Evolutionary conservation across 2,329 filamentous ascomycete species (phyloP).

Genomic region (Exserohilum rostratum): DNA sequence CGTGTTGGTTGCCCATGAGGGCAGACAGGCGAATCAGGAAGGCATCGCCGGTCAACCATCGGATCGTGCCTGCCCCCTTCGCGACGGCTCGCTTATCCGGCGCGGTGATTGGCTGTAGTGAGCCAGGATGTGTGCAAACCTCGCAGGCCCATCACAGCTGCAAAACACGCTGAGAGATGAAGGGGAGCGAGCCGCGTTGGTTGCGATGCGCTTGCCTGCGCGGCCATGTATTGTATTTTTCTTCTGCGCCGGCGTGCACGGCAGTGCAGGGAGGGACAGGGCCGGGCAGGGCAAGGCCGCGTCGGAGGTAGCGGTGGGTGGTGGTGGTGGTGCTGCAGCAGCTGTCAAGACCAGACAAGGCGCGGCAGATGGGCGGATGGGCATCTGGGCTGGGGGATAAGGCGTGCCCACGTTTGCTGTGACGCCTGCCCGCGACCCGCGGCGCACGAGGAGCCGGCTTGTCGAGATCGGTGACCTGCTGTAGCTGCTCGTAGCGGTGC

Average conservation of each 20-base stretch:
- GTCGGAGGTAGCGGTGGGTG: no score
- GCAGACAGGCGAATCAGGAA: conserved; percentile 13
- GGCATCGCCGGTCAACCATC: conserved; percentile 13
- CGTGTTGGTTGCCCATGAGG: conserved; percentile 4
- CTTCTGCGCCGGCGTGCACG: conserved; percentile 6
- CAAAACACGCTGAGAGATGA: conserved; percentile 29
- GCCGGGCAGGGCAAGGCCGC: no score
- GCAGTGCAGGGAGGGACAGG: conserved; percentile 1
- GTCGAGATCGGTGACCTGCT: no score
- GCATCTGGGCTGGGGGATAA: not conserved
- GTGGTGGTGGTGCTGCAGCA: conserved; percentile 6
- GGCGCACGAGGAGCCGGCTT: conserved; percentile 24
- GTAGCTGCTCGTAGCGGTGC: no score
- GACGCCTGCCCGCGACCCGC: conserved; percentile 32
- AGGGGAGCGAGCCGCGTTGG: conserved; percentile 19
- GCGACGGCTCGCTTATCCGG: conserved; percentile 29
- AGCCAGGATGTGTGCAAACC: conserved; percentile 25
- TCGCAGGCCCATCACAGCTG: conserved; percentile 14
- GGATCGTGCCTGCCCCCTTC: conserved; percentile 16
- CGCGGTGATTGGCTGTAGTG: conserved; percentile 27
- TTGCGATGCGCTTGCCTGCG: conserved; percentile 10
- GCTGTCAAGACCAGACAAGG: conserved; percentile 2
- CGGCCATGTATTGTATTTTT: conserved; percentile 1
- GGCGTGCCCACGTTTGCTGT: conserved; percentile 28
- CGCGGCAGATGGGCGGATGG: not conserved